Evolutionary conservation across 192 early-diverging fungal species (phyloP), one percentile per base, ranked within the genome.

Genomic region (Linnemannia hyalina): DNA sequence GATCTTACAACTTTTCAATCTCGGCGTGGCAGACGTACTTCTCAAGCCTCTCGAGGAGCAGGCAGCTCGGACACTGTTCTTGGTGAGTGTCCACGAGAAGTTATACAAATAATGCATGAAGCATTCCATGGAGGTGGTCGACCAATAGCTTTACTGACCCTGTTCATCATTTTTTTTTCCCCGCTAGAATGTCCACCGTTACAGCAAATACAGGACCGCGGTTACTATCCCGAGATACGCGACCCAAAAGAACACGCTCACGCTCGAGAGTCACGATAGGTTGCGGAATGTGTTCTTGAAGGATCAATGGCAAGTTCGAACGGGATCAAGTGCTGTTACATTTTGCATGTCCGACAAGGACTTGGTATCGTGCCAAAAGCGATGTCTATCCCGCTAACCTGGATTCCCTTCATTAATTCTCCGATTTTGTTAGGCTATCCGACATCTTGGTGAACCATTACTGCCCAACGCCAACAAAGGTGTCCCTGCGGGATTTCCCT

Each of bases 21-120:
- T 88, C 36, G 92, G 92, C 13, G 91, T 91, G n/a, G 88, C 80
- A 10, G 92, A 93, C 80, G 91, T 88, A 77, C 57, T 93, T 55
- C 35, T 93, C 22, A 93, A 92, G 81, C 92, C 92, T 18, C 73
- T 93, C 54, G 76, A 88, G 15, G 70, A 88, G 70, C 88, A 92
- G 72, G 86, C 88, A 6, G 88, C 89, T 35, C 91, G 88, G 60
- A 93, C 91, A 6, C 41, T 93, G 29, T 92, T 91, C 70, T 79
- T 93, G 87, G 92, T 93, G 84, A 87, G 81, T 88, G 26, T 20
- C 29, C 46, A 10, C 10, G 26, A 22, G 6, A 46, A 32, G 29
- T 7, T 35, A 3, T 69, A 0, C 52, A 46, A 26, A 35, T 11
- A 32, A 15, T 29, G 10, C 60, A 29, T 3, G 60, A 10, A 29